Percentiles rank a stretch among this genome's conserved stretches.
Evolutionary conservation across 345 rosid genomes (phyloP).

Genomic region (Pistacia atlantica): DNA sequence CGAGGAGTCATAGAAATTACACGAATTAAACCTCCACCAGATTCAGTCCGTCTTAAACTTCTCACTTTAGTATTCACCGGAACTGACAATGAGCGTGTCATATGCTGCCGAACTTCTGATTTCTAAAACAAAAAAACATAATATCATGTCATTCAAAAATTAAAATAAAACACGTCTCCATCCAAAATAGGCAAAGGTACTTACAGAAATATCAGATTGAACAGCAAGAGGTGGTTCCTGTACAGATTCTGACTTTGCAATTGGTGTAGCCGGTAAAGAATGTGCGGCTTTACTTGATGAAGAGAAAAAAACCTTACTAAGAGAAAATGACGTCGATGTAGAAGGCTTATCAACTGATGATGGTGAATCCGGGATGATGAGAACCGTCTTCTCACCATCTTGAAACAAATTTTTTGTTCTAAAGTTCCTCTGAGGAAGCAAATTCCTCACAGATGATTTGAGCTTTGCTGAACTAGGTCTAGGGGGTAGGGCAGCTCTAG

Average conservation of each 20-base stretch:
- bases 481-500: slow-evolving; percentile 46
- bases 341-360: slow-evolving; percentile 45
- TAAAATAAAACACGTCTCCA: neutral
- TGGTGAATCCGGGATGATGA: slow-evolving; percentile 40
- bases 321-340: slow-evolving; percentile 49
- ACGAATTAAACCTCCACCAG: slow-evolving; percentile 51
- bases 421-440: slow-evolving; percentile 49
- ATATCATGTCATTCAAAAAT: neutral
- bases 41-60: slow-evolving; percentile 46
- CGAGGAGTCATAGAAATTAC: slow-evolving; percentile 45
- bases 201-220: slow-evolving; percentile 28
- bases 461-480: slow-evolving; percentile 51
- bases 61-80: slow-evolving; percentile 46
- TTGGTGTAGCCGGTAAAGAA: slow-evolving; percentile 55
- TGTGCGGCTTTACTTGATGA: slow-evolving; percentile 36
- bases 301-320: slow-evolving; percentile 41
- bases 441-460: slow-evolving; percentile 39
- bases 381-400: slow-evolving; percentile 26
- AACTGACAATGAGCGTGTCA: slow-evolving; percentile 54
- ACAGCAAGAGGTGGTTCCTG: slow-evolving; percentile 18
- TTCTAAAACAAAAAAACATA: slow-evolving; percentile 30
- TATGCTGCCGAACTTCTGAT: slow-evolving; percentile 34
- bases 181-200: slow-evolving; percentile 10
- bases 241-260: slow-evolving; percentile 29
- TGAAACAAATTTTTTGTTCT: slow-evolving; percentile 31